These are phyloP conservation scores for Sphagnum tenellum DNA, from an alignment of 225 moss, liverwort and hornwort genomes.

Conservation along the genomic window DNA sequence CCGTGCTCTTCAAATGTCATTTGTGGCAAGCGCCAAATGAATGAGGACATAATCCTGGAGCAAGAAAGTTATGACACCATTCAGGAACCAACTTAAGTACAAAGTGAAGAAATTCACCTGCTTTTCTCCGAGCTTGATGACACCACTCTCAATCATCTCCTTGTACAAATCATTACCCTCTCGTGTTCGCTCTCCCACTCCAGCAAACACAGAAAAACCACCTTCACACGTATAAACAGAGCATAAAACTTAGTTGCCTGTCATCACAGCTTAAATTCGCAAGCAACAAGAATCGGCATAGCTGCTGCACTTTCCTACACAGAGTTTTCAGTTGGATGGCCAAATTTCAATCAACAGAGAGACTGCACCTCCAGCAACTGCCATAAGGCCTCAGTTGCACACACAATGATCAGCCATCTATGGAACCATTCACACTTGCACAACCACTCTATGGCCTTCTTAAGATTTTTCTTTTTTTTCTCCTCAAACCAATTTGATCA, in stretches of 20 bases:
- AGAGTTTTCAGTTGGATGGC: too few species aligned
- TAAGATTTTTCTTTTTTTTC: too few species aligned
- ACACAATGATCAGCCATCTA: too few species aligned
- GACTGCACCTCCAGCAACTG: background rate
- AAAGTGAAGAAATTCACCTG: constrained; percentile 15
- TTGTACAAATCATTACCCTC: constrained; percentile 66
- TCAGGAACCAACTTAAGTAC: background rate
- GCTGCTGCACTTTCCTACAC: too few species aligned
- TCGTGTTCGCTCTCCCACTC: constrained; percentile 55
- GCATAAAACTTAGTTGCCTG: too few species aligned
- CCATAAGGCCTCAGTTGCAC: too few species aligned
- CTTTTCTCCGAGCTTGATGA: constrained; percentile 62
- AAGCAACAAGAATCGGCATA: too few species aligned
- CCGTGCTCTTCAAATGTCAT: background rate
- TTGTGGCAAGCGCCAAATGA: background rate
- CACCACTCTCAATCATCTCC: constrained; percentile 73
- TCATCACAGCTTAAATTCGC: too few species aligned
- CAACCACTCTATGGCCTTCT: too few species aligned
- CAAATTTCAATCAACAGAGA: background rate
- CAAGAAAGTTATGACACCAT: too few species aligned
- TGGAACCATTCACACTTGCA: too few species aligned
- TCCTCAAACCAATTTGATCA: too few species aligned
- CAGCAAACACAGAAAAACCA: constrained; percentile 62
- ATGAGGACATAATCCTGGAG: background rate
- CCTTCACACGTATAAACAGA: constrained; percentile 16